These are phyloP conservation scores for Mortierella polycephala DNA, from an alignment of 371 early-diverging fungal genomes.

Conservation along the genomic window DNA sequence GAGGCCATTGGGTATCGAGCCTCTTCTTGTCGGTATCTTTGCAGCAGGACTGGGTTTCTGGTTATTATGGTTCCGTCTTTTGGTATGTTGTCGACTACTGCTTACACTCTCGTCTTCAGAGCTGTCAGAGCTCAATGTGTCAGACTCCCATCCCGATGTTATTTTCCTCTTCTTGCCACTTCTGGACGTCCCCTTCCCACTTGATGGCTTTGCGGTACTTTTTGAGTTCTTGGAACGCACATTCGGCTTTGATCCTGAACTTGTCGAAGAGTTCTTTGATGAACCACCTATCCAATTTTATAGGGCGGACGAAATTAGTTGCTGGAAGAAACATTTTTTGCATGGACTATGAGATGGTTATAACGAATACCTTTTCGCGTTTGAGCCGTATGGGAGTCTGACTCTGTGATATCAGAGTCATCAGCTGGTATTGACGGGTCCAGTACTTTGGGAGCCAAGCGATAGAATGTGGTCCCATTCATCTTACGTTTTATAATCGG, in stretches of 20 bases:
- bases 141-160: constrained; percentile 24
- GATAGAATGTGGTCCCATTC: constrained; percentile 49
- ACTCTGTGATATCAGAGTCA: constrained; percentile 1
- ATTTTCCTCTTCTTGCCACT: constrained; percentile 2
- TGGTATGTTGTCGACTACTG: too few species aligned
- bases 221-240: too few species aligned
- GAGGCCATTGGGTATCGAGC: constrained; percentile 38
- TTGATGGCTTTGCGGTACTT: not conserved
- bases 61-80: too few species aligned
- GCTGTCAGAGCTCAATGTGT: constrained; percentile 34
- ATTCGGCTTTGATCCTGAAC: too few species aligned
- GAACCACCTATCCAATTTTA: too few species aligned
- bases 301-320: too few species aligned
- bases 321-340: too few species aligned
- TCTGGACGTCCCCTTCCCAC: not conserved
- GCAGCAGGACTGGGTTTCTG: too few species aligned
- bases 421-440: constrained; percentile 12
- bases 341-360: too few species aligned
- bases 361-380: too few species aligned
- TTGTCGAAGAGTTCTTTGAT: too few species aligned
- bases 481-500: constrained; percentile 54
- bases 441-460: constrained; percentile 34
- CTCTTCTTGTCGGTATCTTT: constrained; percentile 10
- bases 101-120: constrained; percentile 35
- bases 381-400: not conserved